These are phyloP conservation scores for Berberis vulgaris DNA, from an alignment of 164 flowering plant species.

Conservation along the genomic window DNA sequence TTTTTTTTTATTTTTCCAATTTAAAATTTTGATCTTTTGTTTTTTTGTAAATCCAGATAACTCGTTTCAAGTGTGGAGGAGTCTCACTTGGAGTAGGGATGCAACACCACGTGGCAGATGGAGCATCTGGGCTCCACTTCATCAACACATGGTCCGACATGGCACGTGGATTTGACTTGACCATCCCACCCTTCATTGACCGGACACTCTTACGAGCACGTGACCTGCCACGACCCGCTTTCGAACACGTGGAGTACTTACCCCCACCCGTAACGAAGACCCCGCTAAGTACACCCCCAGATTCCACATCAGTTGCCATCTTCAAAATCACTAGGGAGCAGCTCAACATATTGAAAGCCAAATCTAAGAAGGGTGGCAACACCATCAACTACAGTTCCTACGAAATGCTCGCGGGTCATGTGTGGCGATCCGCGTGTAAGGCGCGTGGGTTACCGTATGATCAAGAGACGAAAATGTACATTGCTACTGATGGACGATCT, in stretches of 20 bases:
- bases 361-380: slow-evolving; percentile 30
- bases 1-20: neutral
- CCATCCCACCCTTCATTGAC: slow-evolving; percentile 48
- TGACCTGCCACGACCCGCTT: slow-evolving; percentile 50
- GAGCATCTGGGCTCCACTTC: slow-evolving; percentile 60
- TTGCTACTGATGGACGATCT: slow-evolving; percentile 42
- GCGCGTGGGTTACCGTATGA: slow-evolving; percentile 34
- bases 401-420: slow-evolving; percentile 46
- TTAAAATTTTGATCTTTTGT: no score
- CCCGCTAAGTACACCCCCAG: slow-evolving; percentile 2
- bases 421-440: slow-evolving; percentile 33
- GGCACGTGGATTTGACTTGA: slow-evolving; percentile 47
- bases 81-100: slow-evolving; percentile 68
- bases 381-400: slow-evolving; percentile 32
- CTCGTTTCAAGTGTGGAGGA: slow-evolving; percentile 24
- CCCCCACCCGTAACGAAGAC: slow-evolving; percentile 32
- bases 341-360: slow-evolving; percentile 35
- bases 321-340: slow-evolving; percentile 38
- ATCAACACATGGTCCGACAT: slow-evolving; percentile 59
- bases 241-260: slow-evolving; percentile 59
- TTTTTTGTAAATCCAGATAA: slow-evolving; percentile 10
- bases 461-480: slow-evolving; percentile 38
- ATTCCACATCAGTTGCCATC: slow-evolving; percentile 22
- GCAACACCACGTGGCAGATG: slow-evolving; percentile 79
- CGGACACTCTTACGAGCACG: slow-evolving; percentile 55